These are phyloP conservation scores for Lecanoromycetidae sp. DNA, from an alignment of 2,329 filamentous ascomycete species.

Conservation along the genomic window DNA sequence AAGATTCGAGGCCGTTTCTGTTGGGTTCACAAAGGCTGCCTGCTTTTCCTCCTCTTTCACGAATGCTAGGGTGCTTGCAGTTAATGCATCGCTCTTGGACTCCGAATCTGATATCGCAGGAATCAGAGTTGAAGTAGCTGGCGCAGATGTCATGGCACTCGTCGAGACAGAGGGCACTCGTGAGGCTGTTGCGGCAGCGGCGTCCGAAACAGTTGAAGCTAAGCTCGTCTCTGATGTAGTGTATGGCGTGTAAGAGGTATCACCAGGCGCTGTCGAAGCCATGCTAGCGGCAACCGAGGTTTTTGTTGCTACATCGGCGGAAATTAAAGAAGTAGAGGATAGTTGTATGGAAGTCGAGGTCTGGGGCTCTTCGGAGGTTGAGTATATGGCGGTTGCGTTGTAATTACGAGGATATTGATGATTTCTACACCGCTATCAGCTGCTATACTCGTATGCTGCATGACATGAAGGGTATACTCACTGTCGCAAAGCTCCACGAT, in stretches of 20 bases:
- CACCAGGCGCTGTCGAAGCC: not conserved
- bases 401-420: slow-evolving; percentile 1
- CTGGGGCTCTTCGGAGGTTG: slow-evolving; percentile 1
- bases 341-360: slow-evolving; percentile 9
- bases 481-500: slow-evolving; percentile 7
- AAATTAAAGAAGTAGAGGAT: slow-evolving; percentile 6
- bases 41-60: too few species aligned
- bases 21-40: too few species aligned
- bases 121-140: too few species aligned
- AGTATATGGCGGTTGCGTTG: slow-evolving; percentile 1
- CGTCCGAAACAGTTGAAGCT: not conserved
- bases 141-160: too few species aligned
- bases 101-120: too few species aligned
- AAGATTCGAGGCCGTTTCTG: too few species aligned
- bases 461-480: not conserved
- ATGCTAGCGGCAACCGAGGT: not conserved
- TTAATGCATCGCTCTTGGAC: too few species aligned
- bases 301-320: not conserved
- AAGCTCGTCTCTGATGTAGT: not conserved
- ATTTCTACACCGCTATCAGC: slow-evolving; percentile 8
- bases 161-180: too few species aligned
- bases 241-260: not conserved
- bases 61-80: too few species aligned
- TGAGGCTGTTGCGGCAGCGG: too few species aligned
- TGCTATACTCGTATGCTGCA: not conserved